Evolutionary conservation across 2,329 filamentous ascomycete genomes (phyloP).

Genomic region (Pyricularia sp.): DNA sequence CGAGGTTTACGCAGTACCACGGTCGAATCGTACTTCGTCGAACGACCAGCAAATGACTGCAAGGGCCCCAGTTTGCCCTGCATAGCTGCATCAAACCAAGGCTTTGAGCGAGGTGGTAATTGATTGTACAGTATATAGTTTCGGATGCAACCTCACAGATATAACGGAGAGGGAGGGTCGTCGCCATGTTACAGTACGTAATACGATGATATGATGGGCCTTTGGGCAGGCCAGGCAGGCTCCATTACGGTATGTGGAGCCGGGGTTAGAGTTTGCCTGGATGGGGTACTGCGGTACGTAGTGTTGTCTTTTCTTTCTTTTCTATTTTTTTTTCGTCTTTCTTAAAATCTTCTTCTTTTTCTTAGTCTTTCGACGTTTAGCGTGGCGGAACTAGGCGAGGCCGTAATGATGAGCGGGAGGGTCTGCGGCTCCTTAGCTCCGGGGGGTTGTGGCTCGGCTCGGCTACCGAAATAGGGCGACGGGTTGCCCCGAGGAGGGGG

Average conservation of each 20-base stretch:
- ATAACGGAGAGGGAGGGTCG: too few relatives aligned
- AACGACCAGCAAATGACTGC: too few relatives aligned
- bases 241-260: not conserved
- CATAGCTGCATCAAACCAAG: not conserved
- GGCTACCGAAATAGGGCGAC: not conserved
- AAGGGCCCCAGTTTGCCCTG: not conserved
- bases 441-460: not conserved
- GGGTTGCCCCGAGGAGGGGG: not conserved
- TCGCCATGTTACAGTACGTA: not conserved
- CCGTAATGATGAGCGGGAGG: not conserved
- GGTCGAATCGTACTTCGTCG: too few relatives aligned
- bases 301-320: too few relatives aligned
- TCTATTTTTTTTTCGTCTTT: too few relatives aligned
- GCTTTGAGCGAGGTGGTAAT: too few relatives aligned
- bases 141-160: not conserved
- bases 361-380: not conserved
- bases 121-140: not conserved
- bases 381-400: not conserved
- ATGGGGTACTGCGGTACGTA: too few relatives aligned
- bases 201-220: not conserved
- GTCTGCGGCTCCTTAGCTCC: not conserved
- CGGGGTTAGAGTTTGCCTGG: not conserved
- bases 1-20: too few relatives aligned
- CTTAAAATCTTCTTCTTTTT: not conserved
- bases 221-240: too few relatives aligned